Base-by-base conservation (phyloP, 2,329 filamentous ascomycete species). In the Nannizzia gypsea region DNA sequence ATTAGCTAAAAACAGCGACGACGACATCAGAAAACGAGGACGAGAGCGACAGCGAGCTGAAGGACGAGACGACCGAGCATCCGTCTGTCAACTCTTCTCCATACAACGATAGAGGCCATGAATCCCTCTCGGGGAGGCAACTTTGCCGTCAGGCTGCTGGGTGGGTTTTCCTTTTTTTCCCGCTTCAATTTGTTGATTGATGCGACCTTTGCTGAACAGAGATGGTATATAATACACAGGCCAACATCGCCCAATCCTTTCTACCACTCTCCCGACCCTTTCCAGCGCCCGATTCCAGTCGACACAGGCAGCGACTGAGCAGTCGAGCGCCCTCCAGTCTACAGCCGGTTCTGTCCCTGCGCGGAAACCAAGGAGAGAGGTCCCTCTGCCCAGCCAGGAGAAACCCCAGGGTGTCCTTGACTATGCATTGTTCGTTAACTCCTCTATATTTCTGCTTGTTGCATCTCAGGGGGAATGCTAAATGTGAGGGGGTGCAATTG, bases 341-440 rank as follows among this genome's bases (percentile, higher is more conserved):
- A 54, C 28, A 57, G 55, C 55, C 31, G 34, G 31, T 20, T 44
- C 56, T 24, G 56, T 58, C 11, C 38, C 56, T n/a, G 22, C 26
- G 26, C 76, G 76, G 60, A 77, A 78, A 64, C 64, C 72, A 46
- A 73, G 77, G 61, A 73, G 69, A 64, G 77, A 79, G 69, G 75
- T 79, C 22, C 76, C 75, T 61, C 67, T 79, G 59, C 72, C 76
- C 9, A 78, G 76, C 56, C 77, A 79, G 68, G 76, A 79, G 66
- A 75, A 76, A 67, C 77, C 77, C 62, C 72, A 77, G 68, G 77
- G 77, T 61, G 76, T 74, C 15, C 77, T 79, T 76, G 77, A 79
- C 76, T 79, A 76, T 73, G 77, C 77, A 61, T 68, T 79, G 75
- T 77, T 67, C 59, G 74, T 72, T 59, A 26, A 13, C 38, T 11